These are phyloP conservation scores for Microbotryum silenes-acaulis DNA, from an alignment of 1,284 basidiomycete species.

Conservation along the genomic window DNA sequence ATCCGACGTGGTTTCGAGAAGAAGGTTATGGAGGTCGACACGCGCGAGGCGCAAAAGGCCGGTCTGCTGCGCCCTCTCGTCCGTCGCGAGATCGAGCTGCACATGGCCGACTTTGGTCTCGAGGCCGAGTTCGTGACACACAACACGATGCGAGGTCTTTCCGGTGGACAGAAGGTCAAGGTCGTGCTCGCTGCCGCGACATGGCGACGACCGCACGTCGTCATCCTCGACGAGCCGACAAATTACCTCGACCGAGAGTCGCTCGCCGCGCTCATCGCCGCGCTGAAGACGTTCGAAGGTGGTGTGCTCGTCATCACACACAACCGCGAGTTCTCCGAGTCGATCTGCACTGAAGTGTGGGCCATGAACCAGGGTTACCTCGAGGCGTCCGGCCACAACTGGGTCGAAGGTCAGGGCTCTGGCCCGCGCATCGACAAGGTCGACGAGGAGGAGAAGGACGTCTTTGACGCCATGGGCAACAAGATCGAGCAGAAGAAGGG, in stretches of 20 bases:
- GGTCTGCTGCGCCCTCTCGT: conserved; percentile 93
- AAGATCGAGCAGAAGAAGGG: conserved; percentile 75
- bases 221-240: conserved; percentile 96
- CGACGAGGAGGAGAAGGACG: conserved; percentile 63
- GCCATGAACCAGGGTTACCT: conserved; percentile 49
- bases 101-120: conserved; percentile 93
- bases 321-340: conserved; percentile 89
- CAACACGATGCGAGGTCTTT: conserved; percentile 66
- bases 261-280: conserved; percentile 89
- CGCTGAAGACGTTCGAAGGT: conserved; percentile 91
- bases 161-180: conserved; percentile 99
- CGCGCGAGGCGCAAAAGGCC: conserved; percentile 90
- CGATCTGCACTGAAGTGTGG: conserved; percentile 56
- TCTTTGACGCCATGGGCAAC: conserved; percentile 80
- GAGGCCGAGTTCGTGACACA: conserved; percentile 94
- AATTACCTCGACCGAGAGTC: conserved; percentile 90
- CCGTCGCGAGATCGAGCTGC: conserved; percentile 95
- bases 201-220: conserved; percentile 95
- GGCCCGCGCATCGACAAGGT: conserved; percentile 84
- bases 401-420: conserved; percentile 88
- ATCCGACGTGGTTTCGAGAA: conserved; percentile 95
- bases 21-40: conserved; percentile 90
- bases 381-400: conserved; percentile 36
- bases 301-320: conserved; percentile 59
- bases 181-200: conserved; percentile 97